Conservation (phyloP, 345 rosid species). For the Acer yangbiense region DNA sequence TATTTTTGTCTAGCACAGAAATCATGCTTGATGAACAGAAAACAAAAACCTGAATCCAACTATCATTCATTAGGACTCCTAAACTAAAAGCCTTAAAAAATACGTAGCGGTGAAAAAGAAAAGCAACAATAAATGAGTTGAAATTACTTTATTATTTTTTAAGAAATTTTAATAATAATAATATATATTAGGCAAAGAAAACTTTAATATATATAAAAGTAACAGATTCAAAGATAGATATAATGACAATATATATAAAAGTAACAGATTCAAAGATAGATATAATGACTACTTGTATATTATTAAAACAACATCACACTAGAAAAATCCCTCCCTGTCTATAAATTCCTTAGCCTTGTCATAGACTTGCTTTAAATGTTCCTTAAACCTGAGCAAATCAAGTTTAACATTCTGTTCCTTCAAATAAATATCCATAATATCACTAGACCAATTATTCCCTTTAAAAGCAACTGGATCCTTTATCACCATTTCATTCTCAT, state of each 20-base stretch:
- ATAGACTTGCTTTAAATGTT: conserved; percentile 39
- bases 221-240: no score
- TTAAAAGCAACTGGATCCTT: conserved; percentile 41
- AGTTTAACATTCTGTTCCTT: conserved; percentile 59
- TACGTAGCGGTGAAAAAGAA: background rate
- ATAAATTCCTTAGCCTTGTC: conserved; percentile 43
- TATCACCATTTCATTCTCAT: conserved; percentile 36
- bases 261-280: background rate
- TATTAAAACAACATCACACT: background rate
- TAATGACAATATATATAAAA: no score
- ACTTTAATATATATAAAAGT: no score
- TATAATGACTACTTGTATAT: background rate
- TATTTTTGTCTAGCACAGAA: no score
- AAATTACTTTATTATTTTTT: no score
- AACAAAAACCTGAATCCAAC: no score
- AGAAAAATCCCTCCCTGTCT: conserved; percentile 24
- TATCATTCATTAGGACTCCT: no score
- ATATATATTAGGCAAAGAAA: background rate
- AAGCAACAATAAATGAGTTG: background rate
- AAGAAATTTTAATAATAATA: no score
- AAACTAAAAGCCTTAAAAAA: no score
- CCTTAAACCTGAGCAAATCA: conserved; percentile 46
- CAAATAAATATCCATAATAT: conserved; percentile 54
- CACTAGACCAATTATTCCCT: conserved; percentile 41
- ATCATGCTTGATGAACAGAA: no score